Evolutionary conservation across 1,139 yeast genomes (phyloP).

Genomic region (Candida sanyaensis): DNA sequence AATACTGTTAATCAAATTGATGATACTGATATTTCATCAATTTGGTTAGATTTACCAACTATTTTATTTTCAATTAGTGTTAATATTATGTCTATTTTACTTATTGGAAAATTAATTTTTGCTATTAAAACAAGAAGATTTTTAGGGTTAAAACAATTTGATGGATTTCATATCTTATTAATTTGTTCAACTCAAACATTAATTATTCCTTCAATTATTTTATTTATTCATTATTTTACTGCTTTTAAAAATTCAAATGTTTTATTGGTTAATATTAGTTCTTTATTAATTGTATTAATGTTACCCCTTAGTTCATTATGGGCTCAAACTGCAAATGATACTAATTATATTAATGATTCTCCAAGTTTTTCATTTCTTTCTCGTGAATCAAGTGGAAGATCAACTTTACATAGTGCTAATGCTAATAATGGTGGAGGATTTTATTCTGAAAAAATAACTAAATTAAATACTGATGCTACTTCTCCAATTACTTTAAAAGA

Average conservation of each 20-base stretch:
- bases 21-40: not conserved
- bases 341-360: conserved; percentile 13
- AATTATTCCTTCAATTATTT: conserved; percentile 71
- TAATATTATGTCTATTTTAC: conserved; percentile 57
- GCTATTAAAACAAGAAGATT: conserved; percentile 74
- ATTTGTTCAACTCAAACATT: conserved; percentile 85
- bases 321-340: conserved; percentile 67
- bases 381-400: conserved; percentile 13
- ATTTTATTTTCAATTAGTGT: conserved; percentile 72
- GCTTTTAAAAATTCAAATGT: conserved; percentile 14
- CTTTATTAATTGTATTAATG: conserved; percentile 52
- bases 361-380: conserved; percentile 22
- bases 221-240: conserved; percentile 49
- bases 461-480: conserved; percentile 6
- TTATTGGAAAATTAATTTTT: conserved; percentile 59
- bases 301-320: conserved; percentile 85
- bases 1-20: not conserved
- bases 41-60: conserved; percentile 47
- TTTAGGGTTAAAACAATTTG: conserved; percentile 81
- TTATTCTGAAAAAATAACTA: conserved; percentile 5
- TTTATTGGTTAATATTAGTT: conserved; percentile 24
- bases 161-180: conserved; percentile 73
- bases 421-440: not conserved
- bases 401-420: conserved; percentile 10
- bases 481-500: conserved; percentile 11